Evolutionary conservation across 2,329 filamentous ascomycete species (phyloP), one percentile per base, ranked within the genome.

Genomic region (Metarhizium album): DNA sequence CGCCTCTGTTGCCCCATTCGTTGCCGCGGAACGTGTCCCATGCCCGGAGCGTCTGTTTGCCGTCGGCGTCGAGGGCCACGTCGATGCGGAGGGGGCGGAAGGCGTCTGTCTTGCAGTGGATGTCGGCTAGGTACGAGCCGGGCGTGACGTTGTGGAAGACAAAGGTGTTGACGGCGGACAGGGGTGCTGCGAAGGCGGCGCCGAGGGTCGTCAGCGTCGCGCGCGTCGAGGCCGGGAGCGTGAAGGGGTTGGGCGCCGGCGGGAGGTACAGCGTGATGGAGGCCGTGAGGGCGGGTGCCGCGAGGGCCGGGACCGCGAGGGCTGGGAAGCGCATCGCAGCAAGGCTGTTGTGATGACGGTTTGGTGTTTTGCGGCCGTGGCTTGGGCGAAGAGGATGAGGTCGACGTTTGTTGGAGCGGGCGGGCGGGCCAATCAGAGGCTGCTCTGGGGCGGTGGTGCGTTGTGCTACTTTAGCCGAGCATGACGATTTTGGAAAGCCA

Each of bases 11-110:
- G 18, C 75, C 82, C 90, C 91, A 96, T 59, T 93, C 87, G 60
- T 95, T 91, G 0, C 89, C 90, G 46, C 89, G 76, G 65, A 84
- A 95, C 24, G 89, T 95, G 73, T 91, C 87, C 84, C 87, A 93
- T 27, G 83, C 83, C 42, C 75, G 70, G 3, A 89, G 8, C 11
- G 18, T 7, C 20, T 43, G 42, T 3, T 3, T n/a, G 18, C 42
- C 73, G 58, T 70, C 65, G 22, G 68, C 64, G 37, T 69, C 66
- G 48, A 56, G 59, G 2, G 61, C 58, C 18, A 93, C 79, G 63
- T 97, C 93, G 29, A 97, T 78, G 43, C 91, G 78, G 65, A 94
- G 73, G 11, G 89, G 86, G 58, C 82, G 79, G 65, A 96, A 97
- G 49, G 76, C 76, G 66, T 86, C 82, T 51, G 87, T 85, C 27